A percentile compares a stretch with the other conserved stretches of the same genome.
These are phyloP conservation scores for Malania oleifera DNA, from an alignment of 164 flowering plant genomes.

Conservation along the genomic window DNA sequence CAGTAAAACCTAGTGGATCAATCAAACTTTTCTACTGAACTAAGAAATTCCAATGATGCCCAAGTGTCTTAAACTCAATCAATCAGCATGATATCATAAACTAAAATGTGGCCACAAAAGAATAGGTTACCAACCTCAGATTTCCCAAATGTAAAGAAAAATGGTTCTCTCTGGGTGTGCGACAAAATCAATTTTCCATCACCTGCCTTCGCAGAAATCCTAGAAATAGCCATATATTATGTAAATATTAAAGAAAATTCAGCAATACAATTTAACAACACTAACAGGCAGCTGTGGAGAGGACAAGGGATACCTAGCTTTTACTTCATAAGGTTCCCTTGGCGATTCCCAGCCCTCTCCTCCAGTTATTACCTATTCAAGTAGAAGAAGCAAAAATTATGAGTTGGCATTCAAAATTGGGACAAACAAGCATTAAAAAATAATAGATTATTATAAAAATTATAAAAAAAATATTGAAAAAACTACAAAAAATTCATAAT, in stretches of 20 bases:
- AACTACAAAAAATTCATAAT: too few species aligned
- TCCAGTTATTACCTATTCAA: constrained; percentile 56
- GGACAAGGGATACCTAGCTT: constrained; percentile 52
- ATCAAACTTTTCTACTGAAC: background rate
- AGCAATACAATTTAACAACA: background rate
- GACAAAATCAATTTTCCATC: constrained; percentile 64
- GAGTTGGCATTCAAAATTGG: background rate
- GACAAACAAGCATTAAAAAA: too few species aligned
- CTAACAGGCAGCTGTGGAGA: background rate
- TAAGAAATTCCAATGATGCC: background rate
- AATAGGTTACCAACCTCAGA: constrained; percentile 58
- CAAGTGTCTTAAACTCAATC: background rate
- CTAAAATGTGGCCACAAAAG: background rate
- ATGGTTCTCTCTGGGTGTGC: constrained; percentile 60
- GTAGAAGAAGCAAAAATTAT: background rate
- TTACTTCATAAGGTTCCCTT: constrained; percentile 94
- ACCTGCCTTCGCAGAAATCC: constrained; percentile 75
- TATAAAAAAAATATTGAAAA: too few species aligned
- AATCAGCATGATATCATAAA: background rate
- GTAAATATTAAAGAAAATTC: background rate
- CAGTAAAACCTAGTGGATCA: background rate
- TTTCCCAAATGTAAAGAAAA: constrained; percentile 85
- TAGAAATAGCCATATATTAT: constrained; percentile 21
- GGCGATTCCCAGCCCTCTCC: constrained; percentile 98
- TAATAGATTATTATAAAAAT: too few species aligned